phyloP scores from a whole-genome alignment of 106 monocot genomes.

The Dendrobium officinale region DNA sequence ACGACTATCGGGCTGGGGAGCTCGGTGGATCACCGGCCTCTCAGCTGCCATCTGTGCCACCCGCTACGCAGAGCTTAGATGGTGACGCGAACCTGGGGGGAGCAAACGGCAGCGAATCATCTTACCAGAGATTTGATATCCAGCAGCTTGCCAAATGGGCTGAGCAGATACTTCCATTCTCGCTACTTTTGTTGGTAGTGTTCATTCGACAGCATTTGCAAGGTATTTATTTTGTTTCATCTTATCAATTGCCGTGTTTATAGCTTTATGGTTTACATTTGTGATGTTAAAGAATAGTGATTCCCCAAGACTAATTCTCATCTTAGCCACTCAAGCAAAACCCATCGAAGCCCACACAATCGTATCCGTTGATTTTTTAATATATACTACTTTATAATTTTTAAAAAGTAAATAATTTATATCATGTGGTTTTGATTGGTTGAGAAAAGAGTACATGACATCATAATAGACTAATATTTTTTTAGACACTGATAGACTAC shows the following conservation, averaged over 20 bases:
- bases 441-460: no score
- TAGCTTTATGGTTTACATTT: neutral
- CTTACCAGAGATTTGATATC: slow-evolving; percentile 88
- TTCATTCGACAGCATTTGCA: slow-evolving; percentile 97
- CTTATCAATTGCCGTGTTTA: neutral
- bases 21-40: slow-evolving; percentile 9
- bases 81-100: slow-evolving; percentile 22
- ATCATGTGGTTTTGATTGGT: no score
- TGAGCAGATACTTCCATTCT: slow-evolving; percentile 91
- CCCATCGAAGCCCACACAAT: neutral
- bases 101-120: slow-evolving; percentile 37
- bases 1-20: neutral
- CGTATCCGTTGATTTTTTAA: neutral
- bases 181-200: slow-evolving; percentile 76
- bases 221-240: slow-evolving; percentile 31
- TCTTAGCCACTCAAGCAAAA: neutral
- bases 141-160: slow-evolving; percentile 87
- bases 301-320: neutral
- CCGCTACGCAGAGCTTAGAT: slow-evolving; percentile 13
- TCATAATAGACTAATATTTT: no score
- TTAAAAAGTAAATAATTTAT: neutral
- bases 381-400: neutral
- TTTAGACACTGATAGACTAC: no score
- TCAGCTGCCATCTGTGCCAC: slow-evolving; percentile 3
- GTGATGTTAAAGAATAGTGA: neutral